Base-by-base conservation (phyloP, 2,329 filamentous ascomycete species). In the Chaetothyriales sp. region DNA sequence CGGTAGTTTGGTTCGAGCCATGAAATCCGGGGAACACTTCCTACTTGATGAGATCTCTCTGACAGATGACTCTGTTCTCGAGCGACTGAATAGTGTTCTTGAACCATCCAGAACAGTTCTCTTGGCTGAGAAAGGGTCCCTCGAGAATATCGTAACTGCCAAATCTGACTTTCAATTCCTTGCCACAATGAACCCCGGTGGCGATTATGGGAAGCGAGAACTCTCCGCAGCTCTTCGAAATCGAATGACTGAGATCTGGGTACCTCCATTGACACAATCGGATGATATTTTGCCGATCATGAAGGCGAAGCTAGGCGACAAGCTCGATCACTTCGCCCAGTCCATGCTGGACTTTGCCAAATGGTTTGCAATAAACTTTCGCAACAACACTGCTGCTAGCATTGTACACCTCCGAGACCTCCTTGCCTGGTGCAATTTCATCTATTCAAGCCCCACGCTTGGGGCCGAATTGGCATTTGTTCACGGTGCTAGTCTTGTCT, bases 171-270 rank as follows among this genome's bases (percentile, higher is more conserved):
- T 97, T 67, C 89, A 98, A 63, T 95, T 98, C 68, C 80, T 98
- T 54, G 90, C 92, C 2, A 98, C 92, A 0, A 99, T 99, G 92
- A 99, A 99, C 60, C 92, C 92, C 7, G 94, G 94, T 48, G 92
- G 94, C 46, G 92, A 99, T 64, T 98, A 97, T 66, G 92, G 92
- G 58, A 99, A 99, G 71, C 88, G 90, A 60, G 92, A 99, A 66
- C 77, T 99, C 10, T 98, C 92, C 1, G 92, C 92, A 2, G 94
- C 92, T 13, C 72, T 99, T 54, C 80, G 92, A 46, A 98, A 99
- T 65, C 86, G 92, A 54, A 95, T 99, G 66, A 99, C 92, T 0
- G 92, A 99, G 68, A 95, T 99, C 7, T 98, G 92, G 92, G 92
- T 97, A 0, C 89, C 92, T 1, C 79, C 89, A 1, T 72, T 97